These are phyloP conservation scores for Kurtzmaniella natalensis DNA, from an alignment of 1,139 yeast species.

Conservation along the genomic window DNA sequence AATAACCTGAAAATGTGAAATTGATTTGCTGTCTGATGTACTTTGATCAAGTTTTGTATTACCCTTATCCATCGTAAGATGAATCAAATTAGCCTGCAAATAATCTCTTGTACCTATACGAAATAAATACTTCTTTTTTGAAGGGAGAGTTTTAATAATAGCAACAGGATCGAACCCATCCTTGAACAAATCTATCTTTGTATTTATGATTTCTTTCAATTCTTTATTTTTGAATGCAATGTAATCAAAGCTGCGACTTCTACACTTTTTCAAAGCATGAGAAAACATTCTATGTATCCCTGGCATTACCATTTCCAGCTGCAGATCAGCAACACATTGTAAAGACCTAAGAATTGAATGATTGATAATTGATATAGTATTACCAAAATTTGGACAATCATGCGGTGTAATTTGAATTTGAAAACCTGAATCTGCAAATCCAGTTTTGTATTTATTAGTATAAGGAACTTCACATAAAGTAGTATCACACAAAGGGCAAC, in stretches of 20 bases:
- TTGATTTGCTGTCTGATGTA: neutral
- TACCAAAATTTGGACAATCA: too few relatives aligned
- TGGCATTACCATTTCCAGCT: constrained; percentile 2
- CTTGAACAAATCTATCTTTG: neutral
- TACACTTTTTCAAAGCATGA: too few relatives aligned
- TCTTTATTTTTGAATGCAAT: neutral
- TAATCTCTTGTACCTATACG: neutral
- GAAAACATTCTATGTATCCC: neutral
- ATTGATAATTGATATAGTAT: constrained; percentile 7
- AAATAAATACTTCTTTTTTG: neutral
- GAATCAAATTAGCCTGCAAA: neutral
- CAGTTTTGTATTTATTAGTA: constrained; percentile 13
- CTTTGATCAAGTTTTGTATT: neutral
- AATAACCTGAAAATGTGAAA: constrained; percentile 10
- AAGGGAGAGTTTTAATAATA: neutral
- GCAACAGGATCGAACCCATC: neutral
- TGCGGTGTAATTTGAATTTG: neutral
- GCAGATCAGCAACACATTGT: constrained; percentile 17
- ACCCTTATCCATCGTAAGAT: neutral
- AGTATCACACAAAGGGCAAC: constrained; percentile 18
- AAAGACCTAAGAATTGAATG: constrained; percentile 18
- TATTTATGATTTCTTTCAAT: neutral
- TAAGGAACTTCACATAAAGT: constrained; percentile 13
- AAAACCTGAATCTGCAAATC: constrained; percentile 21
- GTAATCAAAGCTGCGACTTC: too few relatives aligned